Evolutionary conservation across 352 stramenopile species (phyloP).

Genomic region (Pythium monospermum): DNA sequence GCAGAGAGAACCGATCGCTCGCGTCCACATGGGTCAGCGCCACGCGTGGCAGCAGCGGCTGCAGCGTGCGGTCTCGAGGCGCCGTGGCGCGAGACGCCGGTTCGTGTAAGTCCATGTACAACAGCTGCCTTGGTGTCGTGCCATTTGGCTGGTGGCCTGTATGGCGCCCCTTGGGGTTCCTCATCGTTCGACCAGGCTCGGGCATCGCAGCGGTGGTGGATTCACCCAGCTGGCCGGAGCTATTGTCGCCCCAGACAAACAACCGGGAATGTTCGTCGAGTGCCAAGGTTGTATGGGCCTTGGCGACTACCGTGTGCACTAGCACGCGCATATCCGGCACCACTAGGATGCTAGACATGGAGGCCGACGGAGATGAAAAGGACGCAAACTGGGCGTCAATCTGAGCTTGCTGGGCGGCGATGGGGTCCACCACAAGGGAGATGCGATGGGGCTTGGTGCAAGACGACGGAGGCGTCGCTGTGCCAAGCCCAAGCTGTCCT

Average conservation of each 20-base stretch:
- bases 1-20: conserved; percentile 40
- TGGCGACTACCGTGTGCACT: conserved; percentile 29
- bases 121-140: conserved; percentile 28
- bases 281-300: conserved; percentile 27
- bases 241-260: conserved; percentile 51
- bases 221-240: conserved; percentile 32
- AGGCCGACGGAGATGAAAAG: conserved; percentile 5
- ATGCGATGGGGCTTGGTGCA: conserved; percentile 18
- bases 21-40: conserved; percentile 31
- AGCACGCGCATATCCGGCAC: conserved; percentile 29
- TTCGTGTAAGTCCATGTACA: conserved; percentile 39
- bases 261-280: conserved; percentile 45
- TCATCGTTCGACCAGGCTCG: too few species aligned
- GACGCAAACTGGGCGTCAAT: conserved; percentile 21
- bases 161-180: not conserved
- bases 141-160: not conserved
- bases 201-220: not conserved
- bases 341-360: not conserved
- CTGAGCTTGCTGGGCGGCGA: conserved; percentile 25
- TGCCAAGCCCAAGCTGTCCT: conserved; percentile 52
- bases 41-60: conserved; percentile 23
- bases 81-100: conserved; percentile 8
- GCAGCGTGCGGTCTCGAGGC: conserved; percentile 30
- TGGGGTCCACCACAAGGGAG: conserved; percentile 16
- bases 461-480: not conserved